Evolutionary conservation across 352 stramenopile genomes (phyloP), one percentile per base, ranked within the genome.

Genomic region (Sclerospora graminicola): DNA sequence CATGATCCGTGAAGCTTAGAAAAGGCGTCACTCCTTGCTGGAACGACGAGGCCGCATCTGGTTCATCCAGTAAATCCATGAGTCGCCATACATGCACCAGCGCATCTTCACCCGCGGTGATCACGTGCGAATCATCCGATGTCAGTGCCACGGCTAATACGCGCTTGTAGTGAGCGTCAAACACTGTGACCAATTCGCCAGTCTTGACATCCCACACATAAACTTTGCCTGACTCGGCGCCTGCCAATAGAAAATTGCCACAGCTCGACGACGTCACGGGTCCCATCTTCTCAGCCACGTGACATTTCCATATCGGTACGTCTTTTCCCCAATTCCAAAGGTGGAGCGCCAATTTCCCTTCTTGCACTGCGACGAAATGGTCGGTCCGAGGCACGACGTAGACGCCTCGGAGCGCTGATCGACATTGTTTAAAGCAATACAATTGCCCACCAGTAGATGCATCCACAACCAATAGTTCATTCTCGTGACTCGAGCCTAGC

Each of bases 101-200:
- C 11, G 82, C 82, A 41, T 94, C 82, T 29, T 91, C 82, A 27
- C 78, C 79, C 14, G 70, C 77, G 2, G 79, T 88, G 28, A 89
- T 65, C 8, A 91, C 56, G 39, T 87, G 82, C 16, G 75, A 87
- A 50, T 89, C 73, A 46, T 90, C 77, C 8, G 52, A 65, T 30
- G 77, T 89, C 5, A 91, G 48, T 16, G 57, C 48, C 14, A 94
- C 41, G 8, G 73, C 76, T 13, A 66, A 75, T 19, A 88, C 70
- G 45, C 63, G 73, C 69, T 94, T 94, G 69, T 90, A 94, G 53
- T 94, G 82, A 4, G 76, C 82, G 39, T 94, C 80, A 54, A 79
- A 90, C 24, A 84, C 76, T 20, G 70, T 77, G 15, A 88, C 54
- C 39, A 94, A 66, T 48, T 84, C 74, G 36, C 82, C 82, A 0